Conservation (phyloP, 2,329 filamentous ascomycete species). For the Neofusicoccum sp. region DNA sequence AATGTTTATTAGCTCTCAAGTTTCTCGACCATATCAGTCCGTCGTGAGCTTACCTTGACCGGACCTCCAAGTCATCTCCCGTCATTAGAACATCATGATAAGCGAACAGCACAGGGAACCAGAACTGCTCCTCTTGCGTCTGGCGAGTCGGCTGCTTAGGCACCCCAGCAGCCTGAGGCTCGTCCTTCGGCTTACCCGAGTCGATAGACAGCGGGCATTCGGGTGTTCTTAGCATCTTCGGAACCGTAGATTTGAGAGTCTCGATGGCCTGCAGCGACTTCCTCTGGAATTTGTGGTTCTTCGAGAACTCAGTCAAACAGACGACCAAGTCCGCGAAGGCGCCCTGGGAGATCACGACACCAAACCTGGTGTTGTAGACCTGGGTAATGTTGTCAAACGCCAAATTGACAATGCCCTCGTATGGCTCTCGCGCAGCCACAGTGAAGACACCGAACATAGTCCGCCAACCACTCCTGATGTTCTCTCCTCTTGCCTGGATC, state of each 20-base stretch:
- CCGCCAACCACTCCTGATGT: conserved; percentile 96
- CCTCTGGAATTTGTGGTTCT: conserved; percentile 98
- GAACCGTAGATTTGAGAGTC: conserved; percentile 86
- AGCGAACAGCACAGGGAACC: conserved; percentile 96
- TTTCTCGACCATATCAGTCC: background rate
- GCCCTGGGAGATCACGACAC: conserved; percentile 91
- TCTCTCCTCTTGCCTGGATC: conserved; percentile 95
- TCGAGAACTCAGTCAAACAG: conserved; percentile 96
- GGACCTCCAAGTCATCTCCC: conserved; percentile 94
- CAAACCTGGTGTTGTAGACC: conserved; percentile 93
- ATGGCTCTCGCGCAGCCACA: conserved; percentile 86
- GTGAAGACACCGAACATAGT: conserved; percentile 99
- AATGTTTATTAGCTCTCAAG: background rate
- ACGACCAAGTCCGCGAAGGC: conserved; percentile 96
- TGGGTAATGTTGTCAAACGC: conserved; percentile 96
- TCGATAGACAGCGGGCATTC: conserved; percentile 85
- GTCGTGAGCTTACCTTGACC: conserved; percentile 55
- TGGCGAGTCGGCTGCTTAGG: conserved; percentile 70
- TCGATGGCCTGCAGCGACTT: conserved; percentile 97
- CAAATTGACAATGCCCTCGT: conserved; percentile 93
- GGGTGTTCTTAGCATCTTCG: conserved; percentile 90
- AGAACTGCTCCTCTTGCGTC: conserved; percentile 93
- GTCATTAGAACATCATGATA: conserved; percentile 99
- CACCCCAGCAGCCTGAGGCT: conserved; percentile 50
- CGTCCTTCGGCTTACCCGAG: conserved; percentile 50